Conservation (phyloP, 2,329 filamentous ascomycete genomes). For the Aschersonia sp. region DNA sequence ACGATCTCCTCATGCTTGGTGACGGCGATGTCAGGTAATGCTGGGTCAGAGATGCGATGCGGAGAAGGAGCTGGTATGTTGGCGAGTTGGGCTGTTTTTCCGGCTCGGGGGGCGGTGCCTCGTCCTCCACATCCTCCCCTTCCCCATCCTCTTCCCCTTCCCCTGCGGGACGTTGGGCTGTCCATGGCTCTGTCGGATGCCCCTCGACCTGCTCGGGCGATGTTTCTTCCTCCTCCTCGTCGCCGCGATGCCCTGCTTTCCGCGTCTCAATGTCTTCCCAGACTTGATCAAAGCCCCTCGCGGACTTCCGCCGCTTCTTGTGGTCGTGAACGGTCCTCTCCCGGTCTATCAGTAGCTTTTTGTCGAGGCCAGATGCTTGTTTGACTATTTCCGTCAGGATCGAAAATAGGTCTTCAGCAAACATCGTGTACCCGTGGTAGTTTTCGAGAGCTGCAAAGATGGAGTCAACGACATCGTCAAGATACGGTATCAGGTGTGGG, state of each 20-base stretch:
- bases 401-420: constrained; percentile 75
- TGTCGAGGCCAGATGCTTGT: constrained; percentile 53
- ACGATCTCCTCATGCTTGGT: constrained; percentile 58
- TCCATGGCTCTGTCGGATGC: constrained; percentile 22
- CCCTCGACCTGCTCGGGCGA: constrained; percentile 5
- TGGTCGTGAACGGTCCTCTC: constrained; percentile 22
- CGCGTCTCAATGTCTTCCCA: constrained; percentile 14
- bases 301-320: constrained; percentile 20
- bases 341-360: constrained; percentile 29
- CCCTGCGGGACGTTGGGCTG: constrained; percentile 16
- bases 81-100: constrained; percentile 56
- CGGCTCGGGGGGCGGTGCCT: constrained; percentile 15
- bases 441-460: constrained; percentile 90
- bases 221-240: background rate
- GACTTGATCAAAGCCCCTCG: constrained; percentile 28
- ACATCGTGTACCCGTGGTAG: constrained; percentile 79
- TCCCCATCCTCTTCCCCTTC: constrained; percentile 13
- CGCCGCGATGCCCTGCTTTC: too few species aligned
- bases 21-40: constrained; percentile 82
- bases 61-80: constrained; percentile 67
- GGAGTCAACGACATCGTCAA: constrained; percentile 81
- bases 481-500: constrained; percentile 64
- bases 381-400: constrained; percentile 73
- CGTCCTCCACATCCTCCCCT: constrained; percentile 5
- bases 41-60: constrained; percentile 72